These are phyloP conservation scores for Linderniella brevidens DNA, from an alignment of 257 asterid species.

Conservation along the genomic window DNA sequence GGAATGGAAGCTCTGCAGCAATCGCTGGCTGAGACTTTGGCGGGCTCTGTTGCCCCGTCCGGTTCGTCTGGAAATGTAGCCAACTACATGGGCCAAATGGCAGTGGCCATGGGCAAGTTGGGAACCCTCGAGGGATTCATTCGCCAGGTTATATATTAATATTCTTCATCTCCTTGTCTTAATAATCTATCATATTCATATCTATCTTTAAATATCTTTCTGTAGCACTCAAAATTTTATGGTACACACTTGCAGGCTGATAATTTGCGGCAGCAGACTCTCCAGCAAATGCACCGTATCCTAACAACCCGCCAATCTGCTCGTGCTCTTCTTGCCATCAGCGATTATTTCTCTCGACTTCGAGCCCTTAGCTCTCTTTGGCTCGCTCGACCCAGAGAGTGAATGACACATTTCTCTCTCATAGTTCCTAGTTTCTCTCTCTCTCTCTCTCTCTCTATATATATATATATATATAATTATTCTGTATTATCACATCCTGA, in stretches of 20 bases:
- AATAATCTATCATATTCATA: too few species aligned
- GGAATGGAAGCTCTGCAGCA: conserved; percentile 98
- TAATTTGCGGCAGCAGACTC: conserved; percentile 75
- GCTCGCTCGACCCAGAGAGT: conserved; percentile 93
- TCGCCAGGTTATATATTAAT: conserved; percentile 47
- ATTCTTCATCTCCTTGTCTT: background rate
- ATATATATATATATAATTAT: too few species aligned
- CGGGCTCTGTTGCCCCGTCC: conserved; percentile 76
- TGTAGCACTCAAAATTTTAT: too few species aligned
- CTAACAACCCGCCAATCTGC: conserved; percentile 87
- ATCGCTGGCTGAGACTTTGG: conserved; percentile 77
- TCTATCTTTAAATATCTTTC: too few species aligned
- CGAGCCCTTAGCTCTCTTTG: conserved; percentile 90
- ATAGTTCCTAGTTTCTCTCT: too few species aligned
- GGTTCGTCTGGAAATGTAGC: conserved; percentile 78
- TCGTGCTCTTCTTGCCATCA: conserved; percentile 84
- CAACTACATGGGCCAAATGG: conserved; percentile 97
- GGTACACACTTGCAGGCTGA: conserved; percentile 51
- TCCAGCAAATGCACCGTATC: conserved; percentile 86
- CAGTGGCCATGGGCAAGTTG: conserved; percentile 90
- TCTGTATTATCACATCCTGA: too few species aligned
- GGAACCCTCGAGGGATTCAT: conserved; percentile 92
- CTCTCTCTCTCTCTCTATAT: too few species aligned
- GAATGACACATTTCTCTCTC: conserved; percentile 21
- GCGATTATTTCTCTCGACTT: conserved; percentile 77